A percentile compares a stretch with the other conserved stretches of the same genome.
phyloP scores from a whole-genome alignment of 768 basidiomycete species.

The Phylloporus sp. region DNA sequence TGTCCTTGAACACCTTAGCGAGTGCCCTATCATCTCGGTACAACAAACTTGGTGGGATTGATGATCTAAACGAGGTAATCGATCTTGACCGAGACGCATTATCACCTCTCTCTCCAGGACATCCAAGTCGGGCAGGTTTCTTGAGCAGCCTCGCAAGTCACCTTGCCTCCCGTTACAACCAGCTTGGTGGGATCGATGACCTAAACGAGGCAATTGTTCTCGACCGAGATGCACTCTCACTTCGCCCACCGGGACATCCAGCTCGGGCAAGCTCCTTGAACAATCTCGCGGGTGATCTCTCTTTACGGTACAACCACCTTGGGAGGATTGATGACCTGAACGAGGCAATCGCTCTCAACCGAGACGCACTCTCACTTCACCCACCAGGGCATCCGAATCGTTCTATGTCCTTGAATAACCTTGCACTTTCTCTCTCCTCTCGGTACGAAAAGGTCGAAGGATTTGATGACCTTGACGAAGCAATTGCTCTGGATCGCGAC shows the following conservation, averaged over 20 bases:
- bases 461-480: too few relatives aligned
- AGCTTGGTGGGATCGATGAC: neutral
- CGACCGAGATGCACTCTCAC: neutral
- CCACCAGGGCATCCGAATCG: neutral
- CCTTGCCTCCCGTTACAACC: neutral
- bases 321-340: neutral
- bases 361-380: neutral
- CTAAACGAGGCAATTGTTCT: neutral
- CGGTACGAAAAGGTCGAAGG: too few relatives aligned
- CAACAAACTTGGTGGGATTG: too few relatives aligned
- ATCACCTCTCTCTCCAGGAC: too few relatives aligned
- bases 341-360: neutral
- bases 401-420: neutral
- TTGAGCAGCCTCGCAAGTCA: neutral
- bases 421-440: neutral
- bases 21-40: too few relatives aligned
- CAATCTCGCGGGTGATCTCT: neutral
- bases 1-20: too few relatives aligned
- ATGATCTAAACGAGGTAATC: too few relatives aligned
- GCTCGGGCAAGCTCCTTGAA: neutral
- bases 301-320: neutral
- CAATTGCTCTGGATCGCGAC: too few relatives aligned
- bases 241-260: neutral
- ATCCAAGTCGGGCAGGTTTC: too few relatives aligned
- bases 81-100: too few relatives aligned